Conservation (phyloP, 768 basidiomycete genomes). For the Lentinus brumalis region DNA sequence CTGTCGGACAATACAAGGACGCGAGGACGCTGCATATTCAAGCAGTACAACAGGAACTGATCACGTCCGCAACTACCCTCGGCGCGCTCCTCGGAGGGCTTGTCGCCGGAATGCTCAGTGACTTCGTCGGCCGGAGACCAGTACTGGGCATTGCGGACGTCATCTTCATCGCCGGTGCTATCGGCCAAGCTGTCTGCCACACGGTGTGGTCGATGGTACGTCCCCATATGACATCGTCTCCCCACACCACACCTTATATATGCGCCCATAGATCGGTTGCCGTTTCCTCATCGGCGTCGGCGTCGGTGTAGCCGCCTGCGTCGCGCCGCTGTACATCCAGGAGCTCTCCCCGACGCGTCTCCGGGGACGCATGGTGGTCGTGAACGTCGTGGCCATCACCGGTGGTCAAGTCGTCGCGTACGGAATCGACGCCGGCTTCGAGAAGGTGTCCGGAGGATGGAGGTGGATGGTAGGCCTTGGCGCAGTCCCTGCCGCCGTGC, state of each 20-base stretch:
- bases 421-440: conserved; percentile 69
- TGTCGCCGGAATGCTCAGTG: conserved; percentile 66
- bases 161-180: conserved; percentile 75
- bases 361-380: conserved; percentile 76
- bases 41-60: conserved; percentile 55
- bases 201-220: conserved; percentile 69
- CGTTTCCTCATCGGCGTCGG: conserved; percentile 76
- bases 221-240: background rate
- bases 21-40: background rate
- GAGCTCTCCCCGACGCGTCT: conserved; percentile 77
- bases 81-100: conserved; percentile 79
- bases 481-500: conserved; percentile 65
- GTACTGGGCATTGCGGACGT: conserved; percentile 69
- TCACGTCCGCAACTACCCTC: conserved; percentile 77
- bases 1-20: too few species aligned
- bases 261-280: conserved; percentile 55
- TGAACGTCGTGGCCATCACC: conserved; percentile 84
- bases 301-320: conserved; percentile 75
- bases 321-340: conserved; percentile 83
- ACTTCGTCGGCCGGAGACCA: conserved; percentile 66
- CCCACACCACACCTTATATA: background rate
- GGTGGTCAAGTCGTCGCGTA: conserved; percentile 81
- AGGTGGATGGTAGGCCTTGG: conserved; percentile 85
- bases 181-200: conserved; percentile 70
- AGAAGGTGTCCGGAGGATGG: conserved; percentile 65